phyloP scores from a whole-genome alignment of 805 yeast species.

The Torulaspora microellipsoides region DNA sequence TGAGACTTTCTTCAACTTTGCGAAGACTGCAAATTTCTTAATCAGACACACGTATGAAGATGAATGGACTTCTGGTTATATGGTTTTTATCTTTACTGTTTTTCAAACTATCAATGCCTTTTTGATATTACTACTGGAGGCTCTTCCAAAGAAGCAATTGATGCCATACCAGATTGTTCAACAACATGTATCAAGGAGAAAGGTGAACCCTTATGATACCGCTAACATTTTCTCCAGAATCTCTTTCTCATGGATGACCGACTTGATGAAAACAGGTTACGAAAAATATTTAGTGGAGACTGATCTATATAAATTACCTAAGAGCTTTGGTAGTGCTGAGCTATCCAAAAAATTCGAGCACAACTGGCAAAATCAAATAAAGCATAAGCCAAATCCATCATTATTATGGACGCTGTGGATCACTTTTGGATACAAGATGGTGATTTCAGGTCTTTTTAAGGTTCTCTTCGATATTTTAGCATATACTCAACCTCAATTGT shows the following conservation, averaged over 20 bases:
- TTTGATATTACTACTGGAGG: slow-evolving; percentile 34
- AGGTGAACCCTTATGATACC: slow-evolving; percentile 37
- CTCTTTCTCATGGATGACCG: slow-evolving; percentile 90
- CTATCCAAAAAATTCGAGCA: slow-evolving; percentile 47
- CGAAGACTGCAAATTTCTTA: slow-evolving; percentile 40
- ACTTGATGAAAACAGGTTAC: slow-evolving; percentile 74
- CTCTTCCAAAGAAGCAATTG: slow-evolving; percentile 38
- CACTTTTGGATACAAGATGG: slow-evolving; percentile 71
- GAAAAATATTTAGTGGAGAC: slow-evolving; percentile 45
- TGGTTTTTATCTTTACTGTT: slow-evolving; percentile 29
- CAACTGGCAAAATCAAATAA: slow-evolving; percentile 58
- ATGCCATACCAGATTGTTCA: slow-evolving; percentile 41
- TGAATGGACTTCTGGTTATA: slow-evolving; percentile 25
- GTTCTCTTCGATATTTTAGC: slow-evolving; percentile 72
- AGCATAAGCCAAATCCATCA: slow-evolving; percentile 44
- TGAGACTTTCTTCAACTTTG: slow-evolving; percentile 43
- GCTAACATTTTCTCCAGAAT: slow-evolving; percentile 68
- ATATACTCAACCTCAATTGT: slow-evolving; percentile 81
- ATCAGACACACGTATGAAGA: slow-evolving; percentile 35
- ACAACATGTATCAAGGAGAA: slow-evolving; percentile 28
- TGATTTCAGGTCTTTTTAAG: slow-evolving; percentile 69
- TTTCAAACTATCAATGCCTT: slow-evolving; percentile 34
- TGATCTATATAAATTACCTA: slow-evolving; percentile 80
- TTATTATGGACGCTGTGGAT: slow-evolving; percentile 55
- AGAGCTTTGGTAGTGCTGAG: slow-evolving; percentile 50